Evolutionary conservation across 768 basidiomycete genomes (phyloP).

Genomic region (Pleurotus ostreatus): DNA sequence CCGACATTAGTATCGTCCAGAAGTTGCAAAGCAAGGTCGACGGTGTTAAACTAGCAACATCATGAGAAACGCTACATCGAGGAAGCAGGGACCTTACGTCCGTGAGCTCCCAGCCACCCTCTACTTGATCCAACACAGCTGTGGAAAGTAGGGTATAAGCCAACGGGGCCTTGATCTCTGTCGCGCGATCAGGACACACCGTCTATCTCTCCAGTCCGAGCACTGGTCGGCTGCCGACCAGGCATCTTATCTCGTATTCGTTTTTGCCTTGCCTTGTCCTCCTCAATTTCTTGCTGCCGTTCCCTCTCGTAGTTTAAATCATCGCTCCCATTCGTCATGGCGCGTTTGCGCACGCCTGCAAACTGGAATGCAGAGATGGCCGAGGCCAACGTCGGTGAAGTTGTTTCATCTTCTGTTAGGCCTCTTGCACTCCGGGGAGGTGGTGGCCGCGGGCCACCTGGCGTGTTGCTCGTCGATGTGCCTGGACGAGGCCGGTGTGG

Average conservation of each 20-base stretch:
- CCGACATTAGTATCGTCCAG: slow-evolving; percentile 72
- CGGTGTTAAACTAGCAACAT: slow-evolving; percentile 77
- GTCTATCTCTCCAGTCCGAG: slow-evolving; percentile 80
- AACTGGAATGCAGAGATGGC: slow-evolving; percentile 71
- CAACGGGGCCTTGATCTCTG: background rate
- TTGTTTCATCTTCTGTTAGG: slow-evolving; percentile 30
- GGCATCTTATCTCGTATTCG: slow-evolving; percentile 67
- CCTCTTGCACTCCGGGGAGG: slow-evolving; percentile 26
- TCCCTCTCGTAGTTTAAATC: slow-evolving; percentile 56
- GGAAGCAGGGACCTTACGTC: slow-evolving; percentile 48
- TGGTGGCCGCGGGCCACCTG: slow-evolving; percentile 15
- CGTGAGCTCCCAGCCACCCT: slow-evolving; percentile 87
- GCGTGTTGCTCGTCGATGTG: slow-evolving; percentile 14
- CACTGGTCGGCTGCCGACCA: slow-evolving; percentile 48
- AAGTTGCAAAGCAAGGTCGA: slow-evolving; percentile 87
- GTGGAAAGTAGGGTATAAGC: slow-evolving; percentile 6
- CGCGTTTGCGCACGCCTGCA: slow-evolving; percentile 55
- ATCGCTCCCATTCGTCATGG: slow-evolving; percentile 46
- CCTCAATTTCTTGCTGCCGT: slow-evolving; percentile 56
- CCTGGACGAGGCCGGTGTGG: slow-evolving; percentile 27
- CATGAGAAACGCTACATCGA: slow-evolving; percentile 2
- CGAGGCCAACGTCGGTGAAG: slow-evolving; percentile 45
- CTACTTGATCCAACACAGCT: slow-evolving; percentile 86
- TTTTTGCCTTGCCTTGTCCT: slow-evolving; percentile 62
- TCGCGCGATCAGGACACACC: slow-evolving; percentile 39